Base-by-base conservation (phyloP, 805 yeast species). In the Scheffersomyces coipomensis region DNA sequence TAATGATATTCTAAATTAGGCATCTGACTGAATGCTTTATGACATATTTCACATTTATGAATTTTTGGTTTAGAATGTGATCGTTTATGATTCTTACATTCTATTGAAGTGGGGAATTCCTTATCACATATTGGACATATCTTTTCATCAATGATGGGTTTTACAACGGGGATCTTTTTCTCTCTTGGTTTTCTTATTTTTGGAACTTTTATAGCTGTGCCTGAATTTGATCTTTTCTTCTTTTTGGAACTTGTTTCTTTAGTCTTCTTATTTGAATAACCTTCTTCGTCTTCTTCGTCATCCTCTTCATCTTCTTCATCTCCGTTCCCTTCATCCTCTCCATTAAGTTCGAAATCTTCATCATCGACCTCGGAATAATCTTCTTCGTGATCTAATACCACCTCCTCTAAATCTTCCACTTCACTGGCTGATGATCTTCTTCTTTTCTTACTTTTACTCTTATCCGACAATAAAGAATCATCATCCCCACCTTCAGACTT, bases 11-110 rank as follows among this genome's bases (percentile, higher is more conserved):
- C 33, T 17, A 45, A 39, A 27, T 45, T 45, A 15, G 42, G 37
- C 34, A 43, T 42, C 38, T 42, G 49, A 37, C 43, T 42, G 29
- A 39, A 45, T 21, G 34, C 29, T 25, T 45, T 45, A 19, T 43
- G 40, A 35, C 49, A 45, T 15, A 38, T 33, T 9, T 39, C 33
- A 36, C 49, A 45, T 29, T 39, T 37, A 29, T 43, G 35, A 11
- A 19, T 39, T 29, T 42, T 39, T 5, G 43, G 44, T 23, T 39
- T 43, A n/a, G 44, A 39, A 35, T 45, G 49, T 5, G 46, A 33
- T 32, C 41, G 21, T 21, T 39, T 39, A 32, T 45, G 49, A 29
- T 43, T 39, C 21, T 43, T 22, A 19, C 43, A 43, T 18, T 38
- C 42, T n/a, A 39, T 38, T 5, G 37, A 40, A 31, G 34, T 39